Evolutionary conservation across 1,139 yeast species (phyloP), one percentile per base, ranked within the genome.

Genomic region (Zygosaccharomyces sapae): DNA sequence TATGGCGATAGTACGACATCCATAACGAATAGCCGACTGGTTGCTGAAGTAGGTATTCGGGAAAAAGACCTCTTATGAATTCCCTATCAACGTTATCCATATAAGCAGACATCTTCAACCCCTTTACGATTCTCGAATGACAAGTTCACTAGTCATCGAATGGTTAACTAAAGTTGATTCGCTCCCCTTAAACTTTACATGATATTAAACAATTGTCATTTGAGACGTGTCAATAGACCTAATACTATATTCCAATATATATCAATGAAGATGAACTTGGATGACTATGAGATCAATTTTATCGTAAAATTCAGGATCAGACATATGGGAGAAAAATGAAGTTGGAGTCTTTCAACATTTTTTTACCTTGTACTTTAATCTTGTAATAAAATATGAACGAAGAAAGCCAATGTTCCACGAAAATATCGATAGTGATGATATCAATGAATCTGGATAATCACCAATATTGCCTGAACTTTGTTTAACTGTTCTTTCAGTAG

Each of bases 1-100:
- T 59, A 37, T 62, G 57, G 25, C 52, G 52, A 44, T 50, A 53
- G 47, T 63, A 64, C 5, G 54, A 27, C 34, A 50, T 47, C 61
- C 63, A 57, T 30, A 64, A 44, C 16, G 59, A 59, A 34, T 62
- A 56, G 1, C 62, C 65, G n/a, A 63, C 53, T 19, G 68, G 68
- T 41, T 64, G 68, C 36, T 60, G 55, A 19, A 63, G 38, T 40
- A 64, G 45, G 43, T 64, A 64, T 22, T 53, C 54, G 7, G 68
- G 68, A 45, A 58, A 64, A 6, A 64, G 46, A 13, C 57, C 48
- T 13, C 49, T 49, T 13, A 64, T 48, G 43, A 57, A 61, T 38
- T 56, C 59, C 34, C 50, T 52, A 43, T 63, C 67, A 3, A 58
- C 51, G 33, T 51, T 48, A 47, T 61, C 61, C 58, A 57, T 58